A percentile compares a stretch with the other conserved stretches of the same genome.
These are phyloP conservation scores for Penicillium herquei DNA, from an alignment of 495 filamentous ascomycete species.

Conservation along the genomic window DNA sequence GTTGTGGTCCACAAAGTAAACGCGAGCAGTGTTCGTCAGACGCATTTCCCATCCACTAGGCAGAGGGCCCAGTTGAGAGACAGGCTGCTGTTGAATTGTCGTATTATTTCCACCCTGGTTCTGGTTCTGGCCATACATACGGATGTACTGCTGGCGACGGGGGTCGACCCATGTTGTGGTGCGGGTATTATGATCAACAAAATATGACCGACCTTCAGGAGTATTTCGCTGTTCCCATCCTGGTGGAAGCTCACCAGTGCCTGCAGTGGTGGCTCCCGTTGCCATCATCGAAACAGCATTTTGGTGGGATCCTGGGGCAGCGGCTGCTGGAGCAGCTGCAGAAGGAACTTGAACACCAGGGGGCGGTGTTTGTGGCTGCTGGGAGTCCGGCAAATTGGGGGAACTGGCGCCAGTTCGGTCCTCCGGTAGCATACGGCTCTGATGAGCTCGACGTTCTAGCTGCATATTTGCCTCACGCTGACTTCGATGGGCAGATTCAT, in stretches of 20 bases:
- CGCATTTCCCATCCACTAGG: conserved; percentile 99
- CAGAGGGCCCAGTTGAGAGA: conserved; percentile 93
- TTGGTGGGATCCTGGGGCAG: conserved; percentile 38
- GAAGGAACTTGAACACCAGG: conserved; percentile 25
- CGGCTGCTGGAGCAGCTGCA: conserved; percentile 38
- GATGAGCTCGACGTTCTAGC: conserved; percentile 85
- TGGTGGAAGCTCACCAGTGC: conserved; percentile 90
- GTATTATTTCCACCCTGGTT: conserved; percentile 67
- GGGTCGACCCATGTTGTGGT: conserved; percentile 99
- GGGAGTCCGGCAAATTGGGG: conserved; percentile 69
- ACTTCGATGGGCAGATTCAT: conserved; percentile 70
- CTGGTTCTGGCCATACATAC: conserved; percentile 74
- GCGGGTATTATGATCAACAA: conserved; percentile 98
- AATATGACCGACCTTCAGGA: conserved; percentile 91
- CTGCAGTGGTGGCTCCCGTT: conserved; percentile 90
- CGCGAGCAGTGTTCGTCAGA: conserved; percentile 92
- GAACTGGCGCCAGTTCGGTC: conserved; percentile 94
- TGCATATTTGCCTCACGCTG: conserved; percentile 87
- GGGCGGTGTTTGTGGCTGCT: conserved; percentile 50
- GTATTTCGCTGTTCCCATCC: conserved; percentile 97
- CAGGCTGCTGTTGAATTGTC: conserved; percentile 94
- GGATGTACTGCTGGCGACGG: conserved; percentile 93
- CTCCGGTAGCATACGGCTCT: conserved; percentile 93
- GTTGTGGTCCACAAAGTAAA: conserved; percentile 99
- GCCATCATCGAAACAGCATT: conserved; percentile 83